These are phyloP conservation scores for Fagus sylvatica DNA, from an alignment of 306 rosid species.

Conservation along the genomic window DNA sequence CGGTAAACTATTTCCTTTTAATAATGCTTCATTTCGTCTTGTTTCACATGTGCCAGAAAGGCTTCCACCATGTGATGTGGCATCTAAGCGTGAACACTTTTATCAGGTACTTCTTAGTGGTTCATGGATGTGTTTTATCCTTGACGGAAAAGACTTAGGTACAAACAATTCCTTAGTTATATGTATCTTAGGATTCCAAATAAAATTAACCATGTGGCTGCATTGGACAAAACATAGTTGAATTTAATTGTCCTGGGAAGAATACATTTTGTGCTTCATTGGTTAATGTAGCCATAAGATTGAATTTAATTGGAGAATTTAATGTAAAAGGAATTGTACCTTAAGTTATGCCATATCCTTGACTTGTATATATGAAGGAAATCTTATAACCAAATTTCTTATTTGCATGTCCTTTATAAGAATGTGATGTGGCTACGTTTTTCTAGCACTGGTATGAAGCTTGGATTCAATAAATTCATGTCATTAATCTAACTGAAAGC, in stretches of 20 bases:
- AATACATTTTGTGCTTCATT: too few relatives aligned
- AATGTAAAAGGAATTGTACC: too few relatives aligned
- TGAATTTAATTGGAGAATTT: too few relatives aligned
- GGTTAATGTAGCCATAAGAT: too few relatives aligned
- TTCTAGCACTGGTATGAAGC: neutral
- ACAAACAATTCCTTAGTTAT: too few relatives aligned
- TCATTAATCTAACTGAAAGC: neutral
- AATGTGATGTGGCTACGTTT: neutral
- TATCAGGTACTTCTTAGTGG: constrained; percentile 62
- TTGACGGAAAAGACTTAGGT: too few relatives aligned
- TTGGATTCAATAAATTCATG: neutral
- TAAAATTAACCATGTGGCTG: too few relatives aligned
- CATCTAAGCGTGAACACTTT: constrained; percentile 78
- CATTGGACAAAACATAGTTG: too few relatives aligned
- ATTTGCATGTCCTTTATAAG: neutral
- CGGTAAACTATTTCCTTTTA: constrained; percentile 10
- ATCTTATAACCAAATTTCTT: neutral
- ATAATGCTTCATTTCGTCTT: neutral
- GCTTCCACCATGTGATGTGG: constrained; percentile 71
- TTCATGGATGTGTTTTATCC: constrained; percentile 4
- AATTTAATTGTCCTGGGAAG: too few relatives aligned
- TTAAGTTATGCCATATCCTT: too few relatives aligned
- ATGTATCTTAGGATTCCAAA: too few relatives aligned
- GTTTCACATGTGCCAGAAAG: constrained; percentile 47
- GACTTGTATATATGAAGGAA: neutral